A percentile compares a stretch with the other conserved stretches of the same genome.
phyloP scores from a whole-genome alignment of 192 early-diverging fungal genomes.

The Irineochytrium annulatum region DNA sequence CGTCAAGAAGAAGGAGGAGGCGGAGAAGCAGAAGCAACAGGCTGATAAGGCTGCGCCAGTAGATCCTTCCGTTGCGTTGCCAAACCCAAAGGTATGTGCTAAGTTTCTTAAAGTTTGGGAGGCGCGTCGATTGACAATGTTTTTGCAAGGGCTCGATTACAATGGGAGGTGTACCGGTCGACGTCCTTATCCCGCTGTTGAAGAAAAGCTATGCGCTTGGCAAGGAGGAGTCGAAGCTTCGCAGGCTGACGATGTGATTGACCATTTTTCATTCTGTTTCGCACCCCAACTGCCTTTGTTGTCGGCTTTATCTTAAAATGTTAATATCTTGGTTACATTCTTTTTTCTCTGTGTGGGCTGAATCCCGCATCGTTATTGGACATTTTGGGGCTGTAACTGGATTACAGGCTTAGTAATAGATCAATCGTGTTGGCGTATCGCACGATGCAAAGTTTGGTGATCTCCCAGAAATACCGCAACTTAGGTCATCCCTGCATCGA shows the following conservation, averaged over 20 bases:
- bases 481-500: too few relatives aligned
- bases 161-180: conserved; percentile 42
- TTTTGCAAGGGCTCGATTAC: conserved; percentile 38
- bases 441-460: too few relatives aligned
- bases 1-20: conserved; percentile 9
- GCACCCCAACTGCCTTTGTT: neutral
- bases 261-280: conserved; percentile 5
- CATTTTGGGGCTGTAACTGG: too few relatives aligned
- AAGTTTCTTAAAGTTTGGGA: too few relatives aligned
- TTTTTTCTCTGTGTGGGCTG: too few relatives aligned
- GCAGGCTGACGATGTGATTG: conserved; percentile 21
- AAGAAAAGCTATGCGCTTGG: conserved; percentile 29
- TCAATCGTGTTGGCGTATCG: too few relatives aligned
- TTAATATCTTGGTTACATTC: too few relatives aligned
- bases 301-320: too few relatives aligned
- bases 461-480: too few relatives aligned
- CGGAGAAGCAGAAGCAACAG: neutral
- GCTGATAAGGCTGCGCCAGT: neutral
- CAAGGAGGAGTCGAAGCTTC: conserved; percentile 18
- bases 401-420: too few relatives aligned
- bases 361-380: too few relatives aligned
- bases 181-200: conserved; percentile 37
- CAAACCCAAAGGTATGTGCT: conserved; percentile 25
- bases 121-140: too few relatives aligned
- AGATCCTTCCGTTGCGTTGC: conserved; percentile 5